These are phyloP conservation scores for Silene latifolia DNA, from an alignment of 148 eudicot genomes.

Conservation along the genomic window DNA sequence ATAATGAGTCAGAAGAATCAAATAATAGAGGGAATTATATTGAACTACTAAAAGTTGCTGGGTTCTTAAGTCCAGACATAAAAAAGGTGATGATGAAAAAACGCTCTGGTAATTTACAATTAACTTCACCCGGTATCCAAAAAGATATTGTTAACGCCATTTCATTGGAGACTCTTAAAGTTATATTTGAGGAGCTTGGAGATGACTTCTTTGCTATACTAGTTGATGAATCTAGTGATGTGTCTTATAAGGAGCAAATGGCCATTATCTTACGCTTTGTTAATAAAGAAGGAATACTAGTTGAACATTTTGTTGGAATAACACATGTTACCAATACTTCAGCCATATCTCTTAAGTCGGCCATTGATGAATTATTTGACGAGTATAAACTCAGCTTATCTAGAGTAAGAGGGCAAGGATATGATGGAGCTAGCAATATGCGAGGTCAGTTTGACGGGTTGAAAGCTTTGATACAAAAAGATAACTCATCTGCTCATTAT, in stretches of 20 bases:
- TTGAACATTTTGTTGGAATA: constrained; percentile 3
- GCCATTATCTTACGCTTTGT: not conserved
- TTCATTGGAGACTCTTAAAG: not conserved
- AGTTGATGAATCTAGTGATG: not conserved
- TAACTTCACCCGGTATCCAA: not conserved
- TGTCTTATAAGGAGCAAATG: not conserved
- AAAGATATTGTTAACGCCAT: not conserved
- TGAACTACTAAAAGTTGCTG: not conserved
- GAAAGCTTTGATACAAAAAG: not conserved
- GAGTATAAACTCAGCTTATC: not conserved
- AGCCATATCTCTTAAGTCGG: not conserved
- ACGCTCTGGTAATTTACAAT: not conserved
- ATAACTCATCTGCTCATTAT: not conserved
- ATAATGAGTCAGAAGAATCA: constrained; percentile 1
- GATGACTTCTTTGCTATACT: too few species aligned
- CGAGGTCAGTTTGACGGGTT: not conserved
- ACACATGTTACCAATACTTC: not conserved
- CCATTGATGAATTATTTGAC: not conserved
- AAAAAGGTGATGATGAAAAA: not conserved
- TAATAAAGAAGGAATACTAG: not conserved
- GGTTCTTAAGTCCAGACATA: not conserved
- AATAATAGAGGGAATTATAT: not conserved
- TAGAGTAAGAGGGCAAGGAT: not conserved
- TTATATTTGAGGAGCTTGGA: not conserved
- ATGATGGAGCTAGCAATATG: not conserved